These are phyloP conservation scores for Suhomyces atakaporum DNA, from an alignment of 1,139 yeast genomes.

Conservation along the genomic window DNA sequence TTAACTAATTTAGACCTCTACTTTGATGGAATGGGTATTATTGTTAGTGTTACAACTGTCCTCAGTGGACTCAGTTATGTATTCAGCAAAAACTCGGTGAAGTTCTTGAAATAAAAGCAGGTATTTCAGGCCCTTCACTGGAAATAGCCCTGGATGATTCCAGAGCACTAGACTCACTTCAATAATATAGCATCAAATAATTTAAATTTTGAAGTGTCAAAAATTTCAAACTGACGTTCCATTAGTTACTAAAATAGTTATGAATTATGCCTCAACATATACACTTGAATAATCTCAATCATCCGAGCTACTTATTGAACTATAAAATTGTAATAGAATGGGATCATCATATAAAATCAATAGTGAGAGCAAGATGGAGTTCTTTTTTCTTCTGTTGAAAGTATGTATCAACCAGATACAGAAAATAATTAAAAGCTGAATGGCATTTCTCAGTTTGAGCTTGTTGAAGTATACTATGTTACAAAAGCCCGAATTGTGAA, in stretches of 20 bases:
- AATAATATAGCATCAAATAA: no score
- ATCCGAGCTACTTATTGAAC: background rate
- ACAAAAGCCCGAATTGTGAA: background rate
- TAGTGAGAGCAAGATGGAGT: conserved; percentile 5
- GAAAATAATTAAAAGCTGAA: conserved; percentile 1
- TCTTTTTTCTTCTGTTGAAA: conserved; percentile 3
- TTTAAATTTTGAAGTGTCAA: no score
- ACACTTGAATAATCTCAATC: no score
- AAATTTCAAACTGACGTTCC: no score
- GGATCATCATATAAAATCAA: conserved; percentile 6
- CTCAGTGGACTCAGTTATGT: conserved; percentile 75
- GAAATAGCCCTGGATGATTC: no score
- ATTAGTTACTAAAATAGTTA: no score
- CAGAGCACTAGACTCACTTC: no score
- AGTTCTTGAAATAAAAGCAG: conserved; percentile 13
- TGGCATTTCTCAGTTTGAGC: background rate
- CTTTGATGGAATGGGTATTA: conserved; percentile 27
- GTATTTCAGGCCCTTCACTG: no score
- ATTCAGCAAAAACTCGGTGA: conserved; percentile 13
- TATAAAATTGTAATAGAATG: background rate
- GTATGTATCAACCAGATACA: conserved; percentile 4
- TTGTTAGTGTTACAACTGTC: conserved; percentile 78
- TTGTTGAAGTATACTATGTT: background rate
- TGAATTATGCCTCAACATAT: background rate
- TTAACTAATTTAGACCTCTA: conserved; percentile 18